phyloP scores from a whole-genome alignment of 169 alveolate species.

The Eimeria zaria region DNA sequence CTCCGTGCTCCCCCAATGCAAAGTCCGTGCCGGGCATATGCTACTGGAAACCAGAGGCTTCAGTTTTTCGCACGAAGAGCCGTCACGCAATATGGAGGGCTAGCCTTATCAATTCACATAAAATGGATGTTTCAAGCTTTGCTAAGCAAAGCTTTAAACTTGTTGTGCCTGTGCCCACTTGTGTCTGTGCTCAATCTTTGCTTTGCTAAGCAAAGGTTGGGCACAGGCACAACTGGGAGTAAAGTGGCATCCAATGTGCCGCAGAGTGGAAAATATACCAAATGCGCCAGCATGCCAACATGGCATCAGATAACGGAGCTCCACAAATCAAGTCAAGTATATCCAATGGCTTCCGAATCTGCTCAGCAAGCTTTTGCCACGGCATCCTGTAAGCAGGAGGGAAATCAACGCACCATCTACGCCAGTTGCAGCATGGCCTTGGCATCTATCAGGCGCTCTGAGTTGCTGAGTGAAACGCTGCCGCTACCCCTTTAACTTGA shows the following conservation, averaged over 20 bases:
- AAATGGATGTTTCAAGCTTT: neutral
- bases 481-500: neutral
- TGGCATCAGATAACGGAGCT: neutral
- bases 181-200: too few relatives aligned
- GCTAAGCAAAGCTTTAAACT: neutral
- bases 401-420: neutral
- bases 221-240: neutral
- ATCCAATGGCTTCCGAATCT: neutral
- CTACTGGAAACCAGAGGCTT: neutral
- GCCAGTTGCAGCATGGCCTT: neutral
- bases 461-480: neutral
- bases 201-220: too few relatives aligned
- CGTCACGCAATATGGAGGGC: neutral
- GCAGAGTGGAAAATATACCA: neutral
- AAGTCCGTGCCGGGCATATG: neutral
- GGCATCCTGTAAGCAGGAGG: neutral
- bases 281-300: neutral
- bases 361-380: neutral
- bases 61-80: too few relatives aligned
- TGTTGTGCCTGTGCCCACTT: too few relatives aligned
- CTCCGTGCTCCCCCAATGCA: neutral
- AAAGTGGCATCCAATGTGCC: neutral
- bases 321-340: neutral
- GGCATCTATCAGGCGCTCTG: neutral
- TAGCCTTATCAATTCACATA: neutral